Evolutionary conservation across 306 rosid species (phyloP), one percentile per base, ranked within the genome.

Genomic region (Sesbania bispinosa): DNA sequence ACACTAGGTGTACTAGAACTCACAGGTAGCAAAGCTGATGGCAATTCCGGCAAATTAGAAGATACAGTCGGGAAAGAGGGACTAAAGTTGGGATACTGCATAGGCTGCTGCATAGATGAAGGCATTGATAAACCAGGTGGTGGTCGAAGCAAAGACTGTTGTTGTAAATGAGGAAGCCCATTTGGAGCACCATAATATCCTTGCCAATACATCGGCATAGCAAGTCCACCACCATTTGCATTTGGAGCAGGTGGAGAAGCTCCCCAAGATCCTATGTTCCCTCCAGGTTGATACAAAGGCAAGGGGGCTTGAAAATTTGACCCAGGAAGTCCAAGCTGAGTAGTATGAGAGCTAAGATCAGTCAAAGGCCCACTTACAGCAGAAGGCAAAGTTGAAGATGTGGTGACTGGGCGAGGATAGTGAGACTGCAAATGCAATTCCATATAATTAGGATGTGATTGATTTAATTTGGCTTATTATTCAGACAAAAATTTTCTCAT

Each of bases 151-250:
- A 90, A 77, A 52, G 97, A 65, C 67, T 88, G 98, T 63, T 90
- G 98, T 35, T 82, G 93, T 79, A 90, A 69, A 5, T 88, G 93
- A 57, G 96, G 94, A 75, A 85, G 90, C 51, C 89, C 98, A 69
- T 75, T 87, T 41, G 92, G 85, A 23, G 96, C 86, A 72, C 93
- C 96, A 83, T 93, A 93, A 62, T 87, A 93, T 82, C 98, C 98
- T 84, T 87, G 98, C 97, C 96, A 93, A 77, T 88, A 90, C 97
- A 93, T 84, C 42, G 98, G 96, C 90, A 90, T 67, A 11, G 93
- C 84, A 74, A 93, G 88, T 48, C 90, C 93, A 10, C 88, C 84
- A 66, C 87, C 90, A 84, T 83, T 90, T 78, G 90, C 82, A 78
- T 48, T 86, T 75, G 96, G 90, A 48, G 89, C 86, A 55, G 90